Evolutionary conservation across 441 rosid genomes (phyloP).

Genomic region (Adansonia madagascariensis): DNA sequence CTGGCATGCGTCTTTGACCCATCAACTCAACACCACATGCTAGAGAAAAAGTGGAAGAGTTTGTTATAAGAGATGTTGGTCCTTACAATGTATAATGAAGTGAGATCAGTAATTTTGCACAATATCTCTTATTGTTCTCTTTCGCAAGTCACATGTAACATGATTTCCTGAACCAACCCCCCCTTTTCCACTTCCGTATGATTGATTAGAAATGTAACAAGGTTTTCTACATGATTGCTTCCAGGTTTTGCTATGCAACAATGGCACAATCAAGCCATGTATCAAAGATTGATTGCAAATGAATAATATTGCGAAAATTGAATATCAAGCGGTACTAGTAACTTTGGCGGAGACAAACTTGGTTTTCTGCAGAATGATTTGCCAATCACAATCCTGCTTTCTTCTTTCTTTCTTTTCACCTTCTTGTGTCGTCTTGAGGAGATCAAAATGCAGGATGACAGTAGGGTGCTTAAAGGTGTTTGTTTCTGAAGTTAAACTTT

Average conservation of each 20-base stretch:
- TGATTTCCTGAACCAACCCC: too few species aligned
- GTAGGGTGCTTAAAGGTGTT: neutral
- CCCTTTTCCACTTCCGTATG: neutral
- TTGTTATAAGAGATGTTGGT: neutral
- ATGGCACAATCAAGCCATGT: neutral
- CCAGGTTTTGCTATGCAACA: neutral
- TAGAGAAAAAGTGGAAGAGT: neutral
- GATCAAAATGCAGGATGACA: neutral
- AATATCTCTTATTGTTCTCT: neutral
- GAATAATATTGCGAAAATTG: neutral
- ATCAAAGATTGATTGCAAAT: neutral
- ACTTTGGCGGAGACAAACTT: neutral
- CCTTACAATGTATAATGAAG: neutral
- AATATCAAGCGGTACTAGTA: neutral
- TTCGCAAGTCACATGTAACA: neutral
- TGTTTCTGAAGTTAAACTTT: neutral
- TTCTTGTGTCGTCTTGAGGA: slow-evolving; percentile 1
- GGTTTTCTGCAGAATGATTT: neutral
- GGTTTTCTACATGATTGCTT: neutral
- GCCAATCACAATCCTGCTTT: neutral
- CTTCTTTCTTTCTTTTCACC: neutral
- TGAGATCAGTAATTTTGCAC: neutral
- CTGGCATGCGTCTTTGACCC: neutral
- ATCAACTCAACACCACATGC: neutral
- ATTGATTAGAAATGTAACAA: neutral